phyloP scores from a whole-genome alignment of 345 rosid genomes.

The Pistacia atlantica region DNA sequence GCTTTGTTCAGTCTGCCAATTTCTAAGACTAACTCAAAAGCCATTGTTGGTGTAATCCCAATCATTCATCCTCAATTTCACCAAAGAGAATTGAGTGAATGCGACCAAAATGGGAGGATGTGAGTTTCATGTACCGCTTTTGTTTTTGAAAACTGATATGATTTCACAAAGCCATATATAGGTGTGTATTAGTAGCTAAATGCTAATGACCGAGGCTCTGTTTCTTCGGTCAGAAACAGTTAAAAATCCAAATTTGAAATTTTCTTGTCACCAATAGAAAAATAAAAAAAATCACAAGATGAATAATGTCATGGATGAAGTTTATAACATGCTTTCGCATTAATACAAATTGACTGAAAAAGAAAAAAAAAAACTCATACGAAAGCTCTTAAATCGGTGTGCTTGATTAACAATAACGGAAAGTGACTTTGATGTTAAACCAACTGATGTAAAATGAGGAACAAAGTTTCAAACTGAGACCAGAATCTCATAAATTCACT shows the following conservation, averaged over 20 bases:
- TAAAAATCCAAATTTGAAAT: neutral
- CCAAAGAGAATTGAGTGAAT: neutral
- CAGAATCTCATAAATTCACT: neutral
- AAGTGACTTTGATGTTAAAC: neutral
- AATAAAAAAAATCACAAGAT: neutral
- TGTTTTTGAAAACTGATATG: neutral
- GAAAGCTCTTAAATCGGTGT: neutral
- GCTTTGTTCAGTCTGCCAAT: neutral
- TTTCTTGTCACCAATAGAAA: neutral
- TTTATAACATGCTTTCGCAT: neutral
- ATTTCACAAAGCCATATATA: neutral
- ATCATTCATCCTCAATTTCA: slow-evolving; percentile 5
- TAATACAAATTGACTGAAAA: neutral
- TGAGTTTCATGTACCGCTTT: neutral
- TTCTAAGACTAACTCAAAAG: neutral
- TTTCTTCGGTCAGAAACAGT: neutral
- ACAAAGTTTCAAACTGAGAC: neutral
- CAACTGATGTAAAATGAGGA: too few species aligned
- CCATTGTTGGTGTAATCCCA: neutral
- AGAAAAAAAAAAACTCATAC: neutral
- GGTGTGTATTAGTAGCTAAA: neutral
- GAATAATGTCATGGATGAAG: neutral
- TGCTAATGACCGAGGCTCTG: neutral
- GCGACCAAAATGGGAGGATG: neutral
- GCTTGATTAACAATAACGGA: neutral